These are phyloP conservation scores for Pichia nakasei DNA, from an alignment of 805 yeast genomes.

Conservation along the genomic window DNA sequence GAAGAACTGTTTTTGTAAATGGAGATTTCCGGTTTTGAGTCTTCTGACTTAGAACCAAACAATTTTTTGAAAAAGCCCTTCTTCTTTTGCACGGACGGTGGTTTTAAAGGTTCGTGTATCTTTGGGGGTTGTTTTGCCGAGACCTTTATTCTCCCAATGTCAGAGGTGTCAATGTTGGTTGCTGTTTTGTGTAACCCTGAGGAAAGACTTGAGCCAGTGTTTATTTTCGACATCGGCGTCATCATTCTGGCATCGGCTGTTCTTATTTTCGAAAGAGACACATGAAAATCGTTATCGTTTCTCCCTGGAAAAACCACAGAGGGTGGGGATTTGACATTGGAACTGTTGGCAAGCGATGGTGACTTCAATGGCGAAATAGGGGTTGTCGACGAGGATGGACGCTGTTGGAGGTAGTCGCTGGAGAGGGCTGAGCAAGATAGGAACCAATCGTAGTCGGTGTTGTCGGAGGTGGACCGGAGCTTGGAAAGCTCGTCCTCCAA, in stretches of 20 bases:
- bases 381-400: neutral
- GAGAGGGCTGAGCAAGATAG: neutral
- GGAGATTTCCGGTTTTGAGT: slow-evolving; percentile 5
- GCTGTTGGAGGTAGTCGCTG: neutral
- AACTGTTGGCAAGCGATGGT: slow-evolving; percentile 19
- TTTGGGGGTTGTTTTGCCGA: neutral
- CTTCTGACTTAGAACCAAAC: slow-evolving; percentile 20
- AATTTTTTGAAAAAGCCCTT: slow-evolving; percentile 21
- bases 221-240: slow-evolving; percentile 2
- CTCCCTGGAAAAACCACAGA: slow-evolving; percentile 13
- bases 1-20: slow-evolving; percentile 6
- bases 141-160: slow-evolving; percentile 7
- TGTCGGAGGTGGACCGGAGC: slow-evolving; percentile 14
- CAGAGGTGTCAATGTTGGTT: slow-evolving; percentile 20
- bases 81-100: slow-evolving; percentile 9
- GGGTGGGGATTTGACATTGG: slow-evolving; percentile 21
- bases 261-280: slow-evolving; percentile 16
- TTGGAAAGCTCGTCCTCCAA: slow-evolving; percentile 22
- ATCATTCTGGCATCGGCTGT: slow-evolving; percentile 19
- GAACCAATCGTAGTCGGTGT: slow-evolving; percentile 26
- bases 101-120: slow-evolving; percentile 3
- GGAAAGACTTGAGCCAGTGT: slow-evolving; percentile 5
- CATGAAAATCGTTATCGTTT: slow-evolving; percentile 7
- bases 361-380: slow-evolving; percentile 17
- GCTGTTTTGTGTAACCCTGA: slow-evolving; percentile 19